Conservation (phyloP, 2,329 filamentous ascomycete genomes). For the Aspergillus transmontanensis region DNA sequence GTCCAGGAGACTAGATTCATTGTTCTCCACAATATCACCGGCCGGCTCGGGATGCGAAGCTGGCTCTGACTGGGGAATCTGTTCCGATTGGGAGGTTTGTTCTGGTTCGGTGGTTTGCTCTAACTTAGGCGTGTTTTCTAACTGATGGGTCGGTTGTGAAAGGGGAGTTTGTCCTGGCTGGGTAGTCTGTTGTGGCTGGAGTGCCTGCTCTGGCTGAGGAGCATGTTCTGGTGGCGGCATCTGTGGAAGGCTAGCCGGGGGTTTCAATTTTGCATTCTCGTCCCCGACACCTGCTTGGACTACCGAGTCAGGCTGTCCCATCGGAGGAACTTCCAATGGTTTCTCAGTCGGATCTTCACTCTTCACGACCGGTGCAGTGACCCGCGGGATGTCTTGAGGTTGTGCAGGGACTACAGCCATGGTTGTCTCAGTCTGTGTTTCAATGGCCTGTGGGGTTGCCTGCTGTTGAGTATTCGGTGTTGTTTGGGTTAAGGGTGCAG, state of each 20-base stretch:
- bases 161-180: background rate
- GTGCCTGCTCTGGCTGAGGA: background rate
- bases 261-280: background rate
- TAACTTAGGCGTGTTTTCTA: background rate
- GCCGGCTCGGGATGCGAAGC: background rate
- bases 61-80: background rate
- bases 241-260: background rate
- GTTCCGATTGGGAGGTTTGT: background rate
- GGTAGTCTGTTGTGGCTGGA: background rate
- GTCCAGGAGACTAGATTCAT: constrained; percentile 50
- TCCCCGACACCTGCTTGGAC: background rate
- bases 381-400: constrained; percentile 8
- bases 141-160: background rate
- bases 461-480: constrained; percentile 3
- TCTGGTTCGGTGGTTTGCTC: background rate
- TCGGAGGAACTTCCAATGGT: background rate
- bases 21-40: constrained; percentile 15
- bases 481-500: constrained; percentile 8
- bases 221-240: background rate
- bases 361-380: background rate
- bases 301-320: background rate
- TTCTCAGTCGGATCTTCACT: constrained; percentile 20
- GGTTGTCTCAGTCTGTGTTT: constrained; percentile 2
- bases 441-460: constrained; percentile 1
- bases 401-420: background rate